phyloP scores from a whole-genome alignment of 768 basidiomycete species.

The Steccherinum ochraceum region DNA sequence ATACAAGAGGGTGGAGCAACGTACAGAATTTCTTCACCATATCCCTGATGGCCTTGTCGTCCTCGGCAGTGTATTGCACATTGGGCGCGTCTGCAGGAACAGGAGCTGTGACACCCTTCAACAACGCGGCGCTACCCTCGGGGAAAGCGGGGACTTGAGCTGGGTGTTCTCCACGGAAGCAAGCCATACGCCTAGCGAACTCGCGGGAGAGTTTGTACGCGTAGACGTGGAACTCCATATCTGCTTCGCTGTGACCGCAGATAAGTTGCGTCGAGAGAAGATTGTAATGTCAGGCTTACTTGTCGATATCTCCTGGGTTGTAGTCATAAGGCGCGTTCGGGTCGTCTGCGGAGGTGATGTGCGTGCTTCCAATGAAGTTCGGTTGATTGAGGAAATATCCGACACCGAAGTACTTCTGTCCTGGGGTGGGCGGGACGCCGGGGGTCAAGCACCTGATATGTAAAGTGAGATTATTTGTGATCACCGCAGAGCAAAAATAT shows the following conservation, averaged over 20 bases:
- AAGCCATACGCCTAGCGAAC: conserved; percentile 44
- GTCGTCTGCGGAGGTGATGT: conserved; percentile 15
- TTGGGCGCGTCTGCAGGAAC: conserved; percentile 21
- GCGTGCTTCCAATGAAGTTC: conserved; percentile 15
- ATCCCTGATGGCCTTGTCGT: conserved; percentile 27
- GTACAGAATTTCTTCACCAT: conserved; percentile 28
- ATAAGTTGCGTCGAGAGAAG: background rate
- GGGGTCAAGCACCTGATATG: conserved; percentile 8
- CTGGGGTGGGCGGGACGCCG: conserved; percentile 9
- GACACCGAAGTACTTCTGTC: conserved; percentile 17
- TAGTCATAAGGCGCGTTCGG: conserved; percentile 17
- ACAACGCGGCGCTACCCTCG: conserved; percentile 21
- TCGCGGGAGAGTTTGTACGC: conserved; percentile 52
- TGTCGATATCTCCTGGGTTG: conserved; percentile 18
- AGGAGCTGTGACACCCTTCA: conserved; percentile 13
- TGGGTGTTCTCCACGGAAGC: conserved; percentile 28
- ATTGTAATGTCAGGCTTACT: too few species aligned
- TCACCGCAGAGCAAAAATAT: background rate
- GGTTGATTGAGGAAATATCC: conserved; percentile 13
- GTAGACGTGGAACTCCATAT: conserved; percentile 38
- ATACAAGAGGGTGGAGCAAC: too few species aligned
- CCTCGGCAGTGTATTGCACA: conserved; percentile 28
- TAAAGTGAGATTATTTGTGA: background rate
- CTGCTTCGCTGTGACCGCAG: conserved; percentile 14
- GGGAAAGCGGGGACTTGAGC: conserved; percentile 25